Percentiles rank a stretch among this genome's conserved stretches.
phyloP scores from a whole-genome alignment of 495 filamentous ascomycete species.

The Neurospora tetraspora region DNA sequence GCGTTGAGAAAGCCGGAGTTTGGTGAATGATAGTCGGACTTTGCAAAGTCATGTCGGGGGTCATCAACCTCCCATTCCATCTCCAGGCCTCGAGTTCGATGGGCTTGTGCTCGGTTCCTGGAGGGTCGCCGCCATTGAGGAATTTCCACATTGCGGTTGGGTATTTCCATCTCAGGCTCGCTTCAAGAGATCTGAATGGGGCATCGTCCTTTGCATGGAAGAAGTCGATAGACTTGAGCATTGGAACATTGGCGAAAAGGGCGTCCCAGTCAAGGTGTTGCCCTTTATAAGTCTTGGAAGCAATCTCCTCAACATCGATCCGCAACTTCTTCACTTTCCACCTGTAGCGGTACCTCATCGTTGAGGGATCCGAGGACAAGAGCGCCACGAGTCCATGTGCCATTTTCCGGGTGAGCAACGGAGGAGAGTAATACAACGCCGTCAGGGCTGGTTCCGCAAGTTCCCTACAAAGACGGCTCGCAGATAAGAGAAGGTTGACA shows the following conservation, averaged over 20 bases:
- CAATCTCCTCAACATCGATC: slow-evolving; percentile 46
- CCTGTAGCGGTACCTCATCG: slow-evolving; percentile 42
- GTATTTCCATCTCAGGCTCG: slow-evolving; percentile 52
- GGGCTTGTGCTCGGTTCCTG: neutral
- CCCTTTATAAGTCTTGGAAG: slow-evolving; percentile 19
- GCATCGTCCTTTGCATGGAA: slow-evolving; percentile 43
- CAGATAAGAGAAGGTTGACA: slow-evolving; percentile 47
- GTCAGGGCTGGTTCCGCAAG: slow-evolving; percentile 69
- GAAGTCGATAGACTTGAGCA: slow-evolving; percentile 45
- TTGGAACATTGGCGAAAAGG: slow-evolving; percentile 35
- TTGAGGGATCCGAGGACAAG: slow-evolving; percentile 28
- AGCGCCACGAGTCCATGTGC: slow-evolving; percentile 28
- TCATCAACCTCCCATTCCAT: slow-evolving; percentile 63
- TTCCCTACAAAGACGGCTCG: slow-evolving; percentile 50
- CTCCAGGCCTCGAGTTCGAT: slow-evolving; percentile 56
- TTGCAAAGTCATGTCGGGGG: slow-evolving; percentile 35
- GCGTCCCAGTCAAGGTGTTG: slow-evolving; percentile 31
- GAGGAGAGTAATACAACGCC: slow-evolving; percentile 60
- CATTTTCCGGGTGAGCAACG: slow-evolving; percentile 40
- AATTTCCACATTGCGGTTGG: slow-evolving; percentile 48
- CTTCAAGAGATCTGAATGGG: slow-evolving; percentile 41
- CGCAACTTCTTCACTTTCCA: slow-evolving; percentile 60
- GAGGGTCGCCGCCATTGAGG: slow-evolving; percentile 21
- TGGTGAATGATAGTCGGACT: slow-evolving; percentile 43
- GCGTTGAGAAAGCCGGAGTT: slow-evolving; percentile 45